Evolutionary conservation across 1,139 yeast genomes (phyloP), one percentile per base, ranked within the genome.

Genomic region (Diutina catenulata): DNA sequence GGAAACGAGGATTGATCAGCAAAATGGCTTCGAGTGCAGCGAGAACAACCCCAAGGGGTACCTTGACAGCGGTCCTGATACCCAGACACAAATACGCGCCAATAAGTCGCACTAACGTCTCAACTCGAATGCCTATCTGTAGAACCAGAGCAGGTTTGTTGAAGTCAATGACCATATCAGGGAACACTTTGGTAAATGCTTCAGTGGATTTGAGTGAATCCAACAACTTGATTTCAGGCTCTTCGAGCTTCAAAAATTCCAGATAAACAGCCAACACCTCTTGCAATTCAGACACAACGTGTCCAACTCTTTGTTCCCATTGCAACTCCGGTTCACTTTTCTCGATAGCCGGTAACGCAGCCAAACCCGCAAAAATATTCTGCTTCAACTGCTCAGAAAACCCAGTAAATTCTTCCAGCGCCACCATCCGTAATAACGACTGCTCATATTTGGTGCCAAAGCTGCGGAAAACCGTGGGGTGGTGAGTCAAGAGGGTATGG

Each of bases 391-490:
- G 3, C 5, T 11, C 10, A 10, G 36, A 25, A 11, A 23, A 22
- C 15, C 28, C 27, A 4, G 22, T 28, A 23, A 33, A 23, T 14
- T 33, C 22, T 5, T 21, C 26, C n/a, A 33, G 15, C 20, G 19
- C 14, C 13, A 23, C 25, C 28, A 15, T 15, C 28, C 8, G 21
- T 28, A 23, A 21, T 10, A 22, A 18, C 15, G 28, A 21, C 28
- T 13, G 28, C 19, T 31, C 20, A 21, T 11, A 31, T 18, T 33
- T 33, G 36, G 21, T 33, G 8, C 28, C 36, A 8, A 13, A 22
- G 8, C 28, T 14, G 6, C 36, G 20, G 27, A 23, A 22, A 10
- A 23, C 36, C 14, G 37, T 33, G 13, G 37, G 37, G 29, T 33
- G 37, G 24, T 25, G 19, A 13, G 16, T 6, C 6, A 33, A 11